phyloP scores from a whole-genome alignment of 768 basidiomycete genomes.

The Phallus indusiatus region DNA sequence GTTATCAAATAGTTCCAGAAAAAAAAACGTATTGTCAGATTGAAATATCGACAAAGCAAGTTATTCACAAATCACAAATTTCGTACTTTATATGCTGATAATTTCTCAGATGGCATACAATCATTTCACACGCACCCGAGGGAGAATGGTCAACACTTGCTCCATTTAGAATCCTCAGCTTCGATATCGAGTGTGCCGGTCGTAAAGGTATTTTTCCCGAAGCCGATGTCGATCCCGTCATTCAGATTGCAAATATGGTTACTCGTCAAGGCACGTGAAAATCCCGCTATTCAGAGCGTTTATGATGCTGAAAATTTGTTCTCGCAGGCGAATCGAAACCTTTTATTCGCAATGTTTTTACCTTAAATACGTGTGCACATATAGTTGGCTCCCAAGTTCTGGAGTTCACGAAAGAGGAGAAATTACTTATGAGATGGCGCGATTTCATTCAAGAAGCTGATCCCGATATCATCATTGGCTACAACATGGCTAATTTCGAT shows the following conservation, averaged over 20 bases:
- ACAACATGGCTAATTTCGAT: slow-evolving; percentile 92
- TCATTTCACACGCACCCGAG: slow-evolving; percentile 88
- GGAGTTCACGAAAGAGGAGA: slow-evolving; percentile 62
- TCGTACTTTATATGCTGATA: not conserved
- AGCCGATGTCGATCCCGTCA: slow-evolving; percentile 82
- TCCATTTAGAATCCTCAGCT: slow-evolving; percentile 88
- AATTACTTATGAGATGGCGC: slow-evolving; percentile 77
- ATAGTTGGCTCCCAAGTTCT: slow-evolving; percentile 98
- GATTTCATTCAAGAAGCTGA: slow-evolving; percentile 86
- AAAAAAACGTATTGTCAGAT: slow-evolving; percentile 83
- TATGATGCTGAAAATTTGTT: not conserved
- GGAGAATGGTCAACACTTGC: slow-evolving; percentile 89
- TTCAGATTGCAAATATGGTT: slow-evolving; percentile 99
- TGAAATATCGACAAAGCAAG: slow-evolving; percentile 70
- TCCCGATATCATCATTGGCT: slow-evolving; percentile 93
- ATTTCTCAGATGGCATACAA: slow-evolving; percentile 57
- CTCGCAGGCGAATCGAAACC: slow-evolving; percentile 76
- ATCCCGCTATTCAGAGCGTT: not conserved
- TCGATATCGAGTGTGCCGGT: slow-evolving; percentile 99
- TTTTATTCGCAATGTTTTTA: slow-evolving; percentile 94
- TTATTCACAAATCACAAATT: slow-evolving; percentile 4
- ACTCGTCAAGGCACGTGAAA: slow-evolving; percentile 76
- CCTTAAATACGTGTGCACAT: slow-evolving; percentile 85
- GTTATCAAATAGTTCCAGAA: slow-evolving; percentile 56
- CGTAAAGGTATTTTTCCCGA: slow-evolving; percentile 97